A percentile compares a stretch with the other conserved stretches of the same genome.
Evolutionary conservation across 176 grass and related monocot genomes (phyloP).

Genomic region (Carex myosuroides): DNA sequence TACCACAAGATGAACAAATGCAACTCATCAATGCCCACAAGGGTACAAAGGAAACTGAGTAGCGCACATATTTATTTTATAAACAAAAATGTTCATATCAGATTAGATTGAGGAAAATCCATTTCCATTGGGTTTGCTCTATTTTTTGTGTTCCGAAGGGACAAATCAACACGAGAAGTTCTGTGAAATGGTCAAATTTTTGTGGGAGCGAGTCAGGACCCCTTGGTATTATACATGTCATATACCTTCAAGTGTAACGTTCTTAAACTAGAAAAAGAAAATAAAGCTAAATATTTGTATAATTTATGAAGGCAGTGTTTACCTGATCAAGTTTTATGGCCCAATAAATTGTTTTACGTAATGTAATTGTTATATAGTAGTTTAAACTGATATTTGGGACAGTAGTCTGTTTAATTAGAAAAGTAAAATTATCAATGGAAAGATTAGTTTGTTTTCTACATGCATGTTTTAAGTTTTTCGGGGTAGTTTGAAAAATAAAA

Average conservation of each 20-base stretch:
- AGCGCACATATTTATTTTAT: background rate
- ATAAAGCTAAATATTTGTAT: background rate
- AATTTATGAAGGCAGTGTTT: background rate
- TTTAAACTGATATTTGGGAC: background rate
- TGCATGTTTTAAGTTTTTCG: no score
- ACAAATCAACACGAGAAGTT: background rate
- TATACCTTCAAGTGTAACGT: background rate
- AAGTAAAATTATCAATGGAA: background rate
- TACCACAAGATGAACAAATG: conserved; percentile 82
- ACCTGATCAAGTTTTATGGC: background rate
- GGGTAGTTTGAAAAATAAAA: no score
- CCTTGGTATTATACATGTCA: background rate
- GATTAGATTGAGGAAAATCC: background rate
- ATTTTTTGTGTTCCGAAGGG: background rate
- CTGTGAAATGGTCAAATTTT: background rate
- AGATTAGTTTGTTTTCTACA: background rate
- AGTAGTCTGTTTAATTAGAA: background rate
- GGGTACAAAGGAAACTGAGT: conserved; percentile 54
- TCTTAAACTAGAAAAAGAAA: background rate
- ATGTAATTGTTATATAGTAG: background rate
- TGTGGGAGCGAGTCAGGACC: background rate
- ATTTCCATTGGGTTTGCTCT: background rate
- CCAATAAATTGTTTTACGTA: background rate
- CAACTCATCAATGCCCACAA: conserved; percentile 71
- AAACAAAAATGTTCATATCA: conserved; percentile 9